phyloP scores from a whole-genome alignment of 139 green algal genomes.

The Chlorella ohadii region DNA sequence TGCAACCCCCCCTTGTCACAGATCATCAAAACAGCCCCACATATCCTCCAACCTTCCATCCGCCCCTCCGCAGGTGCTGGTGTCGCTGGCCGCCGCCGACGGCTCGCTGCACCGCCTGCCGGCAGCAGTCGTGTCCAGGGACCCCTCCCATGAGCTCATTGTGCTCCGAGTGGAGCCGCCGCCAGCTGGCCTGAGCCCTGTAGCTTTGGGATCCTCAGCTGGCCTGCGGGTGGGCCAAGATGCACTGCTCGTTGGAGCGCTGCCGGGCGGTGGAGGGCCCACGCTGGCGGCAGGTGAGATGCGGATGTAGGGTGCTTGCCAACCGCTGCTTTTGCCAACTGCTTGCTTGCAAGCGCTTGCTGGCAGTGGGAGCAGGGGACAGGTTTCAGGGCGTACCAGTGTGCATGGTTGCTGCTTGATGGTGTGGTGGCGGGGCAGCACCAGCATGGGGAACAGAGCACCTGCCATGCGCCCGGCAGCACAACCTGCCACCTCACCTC shows the following conservation, averaged over 20 bases:
- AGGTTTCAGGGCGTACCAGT: not conserved
- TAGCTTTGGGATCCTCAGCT: not conserved
- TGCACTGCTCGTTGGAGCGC: conserved; percentile 10
- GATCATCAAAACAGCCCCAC: no score
- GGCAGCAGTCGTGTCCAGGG: not conserved
- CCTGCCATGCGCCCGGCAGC: no score
- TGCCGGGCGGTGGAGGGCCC: not conserved
- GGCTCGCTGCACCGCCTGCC: not conserved
- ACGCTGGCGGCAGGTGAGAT: not conserved
- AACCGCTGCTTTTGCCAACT: no score
- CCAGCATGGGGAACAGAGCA: no score
- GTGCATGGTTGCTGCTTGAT: no score
- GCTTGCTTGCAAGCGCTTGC: no score
- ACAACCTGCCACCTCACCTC: no score
- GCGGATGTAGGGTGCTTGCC: no score
- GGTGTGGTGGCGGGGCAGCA: no score
- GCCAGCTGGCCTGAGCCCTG: not conserved
- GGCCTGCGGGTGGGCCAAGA: conserved; percentile 36
- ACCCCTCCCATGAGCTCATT: conserved; percentile 24
- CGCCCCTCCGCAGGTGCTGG: not conserved
- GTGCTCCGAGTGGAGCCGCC: conserved; percentile 26
- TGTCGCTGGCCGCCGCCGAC: conserved; percentile 10
- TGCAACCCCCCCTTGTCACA: no score
- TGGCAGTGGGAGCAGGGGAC: not conserved
- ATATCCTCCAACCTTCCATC: no score